Conservation (phyloP, 371 early-diverging fungal genomes). For the Rhizomucor miehei region DNA sequence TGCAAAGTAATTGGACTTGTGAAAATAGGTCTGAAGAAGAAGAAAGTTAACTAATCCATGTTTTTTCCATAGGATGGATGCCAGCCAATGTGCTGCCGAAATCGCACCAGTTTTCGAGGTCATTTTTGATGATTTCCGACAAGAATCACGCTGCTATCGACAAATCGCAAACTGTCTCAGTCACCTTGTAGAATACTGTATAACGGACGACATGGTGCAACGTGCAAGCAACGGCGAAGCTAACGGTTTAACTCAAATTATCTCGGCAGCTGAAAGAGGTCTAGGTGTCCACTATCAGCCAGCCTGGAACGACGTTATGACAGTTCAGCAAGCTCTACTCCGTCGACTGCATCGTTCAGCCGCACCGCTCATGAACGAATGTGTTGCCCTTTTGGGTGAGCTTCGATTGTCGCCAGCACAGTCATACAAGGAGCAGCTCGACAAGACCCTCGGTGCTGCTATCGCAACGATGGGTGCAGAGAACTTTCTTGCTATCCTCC, state of each 20-base stretch:
- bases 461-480: slow-evolving; percentile 82
- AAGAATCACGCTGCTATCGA: slow-evolving; percentile 49
- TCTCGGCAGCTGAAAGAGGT: slow-evolving; percentile 55
- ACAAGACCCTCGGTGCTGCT: slow-evolving; percentile 77
- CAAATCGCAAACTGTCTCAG: slow-evolving; percentile 68
- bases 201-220: slow-evolving; percentile 68
- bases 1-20: slow-evolving; percentile 45
- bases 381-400: slow-evolving; percentile 67
- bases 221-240: slow-evolving; percentile 36
- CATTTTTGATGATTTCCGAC: slow-evolving; percentile 74
- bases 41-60: not conserved
- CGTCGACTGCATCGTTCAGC: slow-evolving; percentile 64
- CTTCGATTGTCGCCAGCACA: slow-evolving; percentile 82
- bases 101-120: slow-evolving; percentile 67
- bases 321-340: slow-evolving; percentile 74
- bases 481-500: slow-evolving; percentile 73
- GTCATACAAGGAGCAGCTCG: slow-evolving; percentile 82
- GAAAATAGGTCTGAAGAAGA: not conserved
- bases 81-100: slow-evolving; percentile 49
- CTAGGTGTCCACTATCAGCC: slow-evolving; percentile 75
- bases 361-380: slow-evolving; percentile 61
- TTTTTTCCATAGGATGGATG: slow-evolving; percentile 26
- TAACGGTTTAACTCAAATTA: slow-evolving; percentile 47
- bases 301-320: slow-evolving; percentile 81
- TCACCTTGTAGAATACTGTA: slow-evolving; percentile 65